A percentile compares a stretch with the other conserved stretches of the same genome.
These are phyloP conservation scores for Entomortierella beljakovae DNA, from an alignment of 192 early-diverging fungal species.

Conservation along the genomic window DNA sequence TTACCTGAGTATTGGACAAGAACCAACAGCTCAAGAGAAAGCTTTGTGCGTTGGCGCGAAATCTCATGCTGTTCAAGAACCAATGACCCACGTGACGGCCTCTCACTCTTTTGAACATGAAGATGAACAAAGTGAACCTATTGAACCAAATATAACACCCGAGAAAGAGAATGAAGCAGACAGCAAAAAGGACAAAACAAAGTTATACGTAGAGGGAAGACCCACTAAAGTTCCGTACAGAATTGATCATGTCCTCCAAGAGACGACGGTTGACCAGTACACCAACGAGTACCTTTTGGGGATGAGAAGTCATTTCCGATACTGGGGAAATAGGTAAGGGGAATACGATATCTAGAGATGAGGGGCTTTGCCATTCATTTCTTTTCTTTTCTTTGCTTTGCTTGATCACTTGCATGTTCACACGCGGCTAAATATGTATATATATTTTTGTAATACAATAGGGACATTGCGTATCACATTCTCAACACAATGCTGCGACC, in stretches of 20 bases:
- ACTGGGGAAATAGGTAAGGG: conserved; percentile 65
- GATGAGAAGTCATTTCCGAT: conserved; percentile 65
- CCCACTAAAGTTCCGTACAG: conserved; percentile 43
- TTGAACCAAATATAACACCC: not conserved
- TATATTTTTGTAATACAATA: too few species aligned
- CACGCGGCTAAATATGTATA: too few species aligned
- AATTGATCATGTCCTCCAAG: conserved; percentile 64
- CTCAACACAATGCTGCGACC: conserved; percentile 23
- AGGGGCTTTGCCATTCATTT: not conserved
- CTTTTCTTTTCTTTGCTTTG: not conserved
- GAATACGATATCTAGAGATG: not conserved
- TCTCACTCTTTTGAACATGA: not conserved
- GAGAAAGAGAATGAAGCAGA: conserved; percentile 2
- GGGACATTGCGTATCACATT: conserved; percentile 47
- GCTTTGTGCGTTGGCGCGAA: conserved; percentile 8
- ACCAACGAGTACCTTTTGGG: conserved; percentile 67
- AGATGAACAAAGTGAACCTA: not conserved
- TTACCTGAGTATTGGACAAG: conserved; percentile 9
- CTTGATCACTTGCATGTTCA: not conserved
- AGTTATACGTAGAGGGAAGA: conserved; percentile 33
- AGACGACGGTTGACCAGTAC: conserved; percentile 63
- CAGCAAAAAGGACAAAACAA: conserved; percentile 6
- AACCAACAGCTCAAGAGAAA: conserved; percentile 24
- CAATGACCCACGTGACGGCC: conserved; percentile 21
- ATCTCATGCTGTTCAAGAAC: conserved; percentile 42